Conservation (phyloP, 352 stramenopile genomes). For the Phytophthora cactorum region DNA sequence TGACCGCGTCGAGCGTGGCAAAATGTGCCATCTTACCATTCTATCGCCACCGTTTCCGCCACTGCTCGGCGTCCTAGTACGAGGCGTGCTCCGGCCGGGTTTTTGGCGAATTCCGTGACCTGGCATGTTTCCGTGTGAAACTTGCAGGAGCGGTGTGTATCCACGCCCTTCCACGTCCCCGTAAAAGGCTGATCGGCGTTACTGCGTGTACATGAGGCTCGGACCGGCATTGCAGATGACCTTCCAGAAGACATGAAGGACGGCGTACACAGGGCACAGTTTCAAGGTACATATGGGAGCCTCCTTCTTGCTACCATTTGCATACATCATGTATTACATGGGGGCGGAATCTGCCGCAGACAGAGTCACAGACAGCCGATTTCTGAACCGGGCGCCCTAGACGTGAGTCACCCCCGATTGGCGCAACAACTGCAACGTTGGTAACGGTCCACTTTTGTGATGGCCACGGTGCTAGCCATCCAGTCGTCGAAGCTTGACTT, state of each 20-base stretch:
- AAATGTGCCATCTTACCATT: background rate
- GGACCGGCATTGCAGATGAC: conserved; percentile 3
- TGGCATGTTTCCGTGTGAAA: conserved; percentile 9
- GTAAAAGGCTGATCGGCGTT: conserved; percentile 19
- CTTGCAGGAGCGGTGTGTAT: conserved; percentile 22
- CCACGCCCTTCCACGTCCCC: conserved; percentile 20
- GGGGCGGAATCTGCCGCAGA: too few species aligned
- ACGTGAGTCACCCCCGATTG: background rate
- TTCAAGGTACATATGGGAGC: too few species aligned
- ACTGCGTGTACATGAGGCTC: too few species aligned
- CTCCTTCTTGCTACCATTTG: too few species aligned
- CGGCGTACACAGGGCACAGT: too few species aligned
- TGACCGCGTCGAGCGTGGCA: conserved; percentile 1
- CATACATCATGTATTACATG: too few species aligned
- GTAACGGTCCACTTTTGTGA: conserved; percentile 7
- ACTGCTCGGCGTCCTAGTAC: background rate
- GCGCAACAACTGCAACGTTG: conserved; percentile 25
- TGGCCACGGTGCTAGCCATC: background rate
- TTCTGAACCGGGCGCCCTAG: conserved; percentile 14
- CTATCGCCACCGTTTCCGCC: background rate
- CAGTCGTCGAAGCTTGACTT: background rate
- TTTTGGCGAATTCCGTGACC: background rate
- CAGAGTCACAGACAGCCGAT: background rate
- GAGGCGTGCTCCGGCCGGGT: too few species aligned
- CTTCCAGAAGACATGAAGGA: conserved; percentile 2